Conservation (phyloP, 345 rosid species). For the Lagerstroemia speciosa region DNA sequence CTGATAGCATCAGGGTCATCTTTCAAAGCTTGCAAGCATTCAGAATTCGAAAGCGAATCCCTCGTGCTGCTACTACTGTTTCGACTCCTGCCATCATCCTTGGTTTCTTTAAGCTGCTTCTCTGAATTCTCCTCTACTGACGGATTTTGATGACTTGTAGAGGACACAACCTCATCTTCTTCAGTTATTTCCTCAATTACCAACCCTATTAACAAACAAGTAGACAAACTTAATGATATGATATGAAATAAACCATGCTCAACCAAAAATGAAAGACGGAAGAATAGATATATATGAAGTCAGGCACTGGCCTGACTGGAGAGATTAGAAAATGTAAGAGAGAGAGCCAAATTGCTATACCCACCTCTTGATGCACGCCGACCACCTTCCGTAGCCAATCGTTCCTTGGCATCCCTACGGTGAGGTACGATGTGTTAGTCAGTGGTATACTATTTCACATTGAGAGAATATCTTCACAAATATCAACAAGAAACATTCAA, state of each 20-base stretch:
- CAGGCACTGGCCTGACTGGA: not conserved
- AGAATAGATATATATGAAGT: not conserved
- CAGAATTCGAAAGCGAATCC: slow-evolving; percentile 30
- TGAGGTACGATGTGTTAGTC: not conserved
- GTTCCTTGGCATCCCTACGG: slow-evolving; percentile 50
- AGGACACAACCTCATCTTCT: slow-evolving; percentile 30
- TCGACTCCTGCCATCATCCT: slow-evolving; percentile 12
- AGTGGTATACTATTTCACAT: not conserved
- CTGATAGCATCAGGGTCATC: slow-evolving; percentile 79
- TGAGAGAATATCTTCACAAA: not conserved
- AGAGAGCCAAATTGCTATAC: slow-evolving; percentile 10
- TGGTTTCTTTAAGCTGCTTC: slow-evolving; percentile 22
- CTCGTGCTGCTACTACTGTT: slow-evolving; percentile 13
- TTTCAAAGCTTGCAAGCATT: slow-evolving; percentile 48
- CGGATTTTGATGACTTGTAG: slow-evolving; percentile 23
- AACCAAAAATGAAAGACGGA: not conserved
- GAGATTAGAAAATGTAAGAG: not conserved
- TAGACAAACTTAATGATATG: not conserved
- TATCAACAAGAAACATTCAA: not conserved
- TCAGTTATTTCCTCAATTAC: slow-evolving; percentile 75
- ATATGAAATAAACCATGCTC: slow-evolving; percentile 4
- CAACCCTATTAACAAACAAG: slow-evolving; percentile 31
- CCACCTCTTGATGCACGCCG: slow-evolving; percentile 40
- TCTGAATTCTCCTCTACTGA: slow-evolving; percentile 21
- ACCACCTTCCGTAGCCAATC: slow-evolving; percentile 46